Evolutionary conservation across 495 filamentous ascomycete species (phyloP), one percentile per base, ranked within the genome.

Genomic region (Penicillium lividum): DNA sequence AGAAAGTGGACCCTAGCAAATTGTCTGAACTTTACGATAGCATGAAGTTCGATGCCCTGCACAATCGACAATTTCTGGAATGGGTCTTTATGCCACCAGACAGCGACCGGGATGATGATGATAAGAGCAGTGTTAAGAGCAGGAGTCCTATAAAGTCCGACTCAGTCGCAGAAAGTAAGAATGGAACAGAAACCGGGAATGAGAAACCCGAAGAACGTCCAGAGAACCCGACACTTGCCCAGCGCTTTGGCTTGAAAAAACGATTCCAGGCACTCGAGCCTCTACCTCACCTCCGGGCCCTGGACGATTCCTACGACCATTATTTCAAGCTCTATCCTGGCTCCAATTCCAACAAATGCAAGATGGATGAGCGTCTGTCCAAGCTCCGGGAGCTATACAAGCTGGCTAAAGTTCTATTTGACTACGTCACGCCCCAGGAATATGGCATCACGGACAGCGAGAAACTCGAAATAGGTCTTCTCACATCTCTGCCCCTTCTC

Each of bases 1-100:
- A 98, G 61, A 98, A 98, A 76, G 90, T 98, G 9, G 94, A 98
- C 69, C 94, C 94, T 0, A 96, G 92, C 77, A 98, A 98, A 77
- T 92, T 98, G 36, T 96, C 91, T 7, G 94, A 98, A 74, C 78
- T 98, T 3, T 98, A 98, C 68, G 94, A 98, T 72, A 97, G 92
- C 30, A 97, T 98, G 93, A 98, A 98, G 69, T 98, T 97, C 63
- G 94, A 98, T 66, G 94, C 95, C 3, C 81, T 98, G 27, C 94
- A 98, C 70, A 98, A 98, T 69, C 86, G 95, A 5, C 90, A 90
- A 57, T 98, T 97, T 58, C 77, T 98, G n/a, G 95, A 98, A 73
- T 97, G 93, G 88, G 89, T 97, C 3, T 98, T 98, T 67, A 96
- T 91, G 58, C 95, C 94, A 3, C 66, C 82, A 73, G 69, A 84